Evolutionary conservation across 1,284 basidiomycete species (phyloP).

Genomic region (Apiotrichum porosum): DNA sequence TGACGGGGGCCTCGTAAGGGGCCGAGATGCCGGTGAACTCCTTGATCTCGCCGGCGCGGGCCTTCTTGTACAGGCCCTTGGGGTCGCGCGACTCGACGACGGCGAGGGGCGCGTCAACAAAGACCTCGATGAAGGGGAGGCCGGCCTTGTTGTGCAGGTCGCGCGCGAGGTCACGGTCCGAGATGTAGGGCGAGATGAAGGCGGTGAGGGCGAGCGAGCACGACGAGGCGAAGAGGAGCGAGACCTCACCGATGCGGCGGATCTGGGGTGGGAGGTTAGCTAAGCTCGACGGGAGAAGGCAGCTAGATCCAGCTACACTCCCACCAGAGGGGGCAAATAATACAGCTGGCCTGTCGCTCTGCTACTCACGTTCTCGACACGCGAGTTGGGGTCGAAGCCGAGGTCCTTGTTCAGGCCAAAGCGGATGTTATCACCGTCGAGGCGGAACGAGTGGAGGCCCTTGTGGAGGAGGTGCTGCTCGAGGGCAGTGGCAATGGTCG

Average conservation of each 20-base stretch:
- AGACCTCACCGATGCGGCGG: slow-evolving; percentile 93
- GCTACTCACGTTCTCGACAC: slow-evolving; percentile 73
- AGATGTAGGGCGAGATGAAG: slow-evolving; percentile 96
- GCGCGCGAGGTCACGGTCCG: slow-evolving; percentile 80
- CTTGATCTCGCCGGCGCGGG: slow-evolving; percentile 92
- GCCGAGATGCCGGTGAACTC: slow-evolving; percentile 83
- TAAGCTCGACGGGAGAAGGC: too few relatives aligned
- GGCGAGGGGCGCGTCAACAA: slow-evolving; percentile 81
- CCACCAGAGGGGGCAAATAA: too few relatives aligned
- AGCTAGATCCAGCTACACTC: too few relatives aligned
- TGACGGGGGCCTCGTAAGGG: slow-evolving; percentile 85
- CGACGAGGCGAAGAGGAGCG: slow-evolving; percentile 88
- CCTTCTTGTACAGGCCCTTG: slow-evolving; percentile 97
- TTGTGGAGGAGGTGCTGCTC: slow-evolving; percentile 92
- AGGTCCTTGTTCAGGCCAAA: slow-evolving; percentile 98
- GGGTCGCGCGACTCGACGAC: slow-evolving; percentile 92
- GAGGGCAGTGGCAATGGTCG: slow-evolving; percentile 93
- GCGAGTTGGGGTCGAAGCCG: slow-evolving; percentile 89
- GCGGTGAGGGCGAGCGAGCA: slow-evolving; percentile 84
- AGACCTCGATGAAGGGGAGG: slow-evolving; percentile 89
- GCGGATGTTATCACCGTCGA: slow-evolving; percentile 96
- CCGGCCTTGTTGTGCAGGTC: slow-evolving; percentile 67
- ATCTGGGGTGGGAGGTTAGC: slow-evolving; percentile 53
- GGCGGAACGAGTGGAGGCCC: slow-evolving; percentile 78
- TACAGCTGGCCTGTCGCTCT: not conserved